A percentile compares a stretch with the other conserved stretches of the same genome.
These are phyloP conservation scores for Davidsoniella eucalypti DNA, from an alignment of 2,329 filamentous ascomycete species.

Conservation along the genomic window DNA sequence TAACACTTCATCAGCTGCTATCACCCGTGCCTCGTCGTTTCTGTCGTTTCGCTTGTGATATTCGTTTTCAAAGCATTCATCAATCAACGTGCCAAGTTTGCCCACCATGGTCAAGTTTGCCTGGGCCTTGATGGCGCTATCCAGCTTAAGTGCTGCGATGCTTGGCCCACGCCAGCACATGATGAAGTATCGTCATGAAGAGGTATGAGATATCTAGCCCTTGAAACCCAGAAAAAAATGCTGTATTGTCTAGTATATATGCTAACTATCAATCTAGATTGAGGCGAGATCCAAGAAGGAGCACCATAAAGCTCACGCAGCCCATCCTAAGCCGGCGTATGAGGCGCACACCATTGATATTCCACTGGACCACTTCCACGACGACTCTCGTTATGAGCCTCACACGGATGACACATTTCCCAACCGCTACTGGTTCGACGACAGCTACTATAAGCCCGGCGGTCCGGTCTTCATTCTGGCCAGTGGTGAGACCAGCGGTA, in stretches of 20 bases:
- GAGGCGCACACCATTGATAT: constrained; percentile 20
- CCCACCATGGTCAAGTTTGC: constrained; percentile 1
- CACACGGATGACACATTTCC: constrained; percentile 52
- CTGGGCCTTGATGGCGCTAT: not conserved
- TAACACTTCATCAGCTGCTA: not conserved
- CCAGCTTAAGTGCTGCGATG: not conserved
- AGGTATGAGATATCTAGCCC: too few species aligned
- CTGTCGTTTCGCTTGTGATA: too few species aligned
- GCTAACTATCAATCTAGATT: too few species aligned
- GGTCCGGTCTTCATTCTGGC: constrained; percentile 68
- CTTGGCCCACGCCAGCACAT: not conserved
- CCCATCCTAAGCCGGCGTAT: constrained; percentile 16
- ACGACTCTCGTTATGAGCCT: constrained; percentile 60
- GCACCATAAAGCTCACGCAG: not conserved
- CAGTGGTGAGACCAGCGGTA: constrained; percentile 51
- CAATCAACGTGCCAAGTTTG: not conserved
- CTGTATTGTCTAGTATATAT: too few species aligned
- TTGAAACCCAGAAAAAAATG: too few species aligned
- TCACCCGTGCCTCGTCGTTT: not conserved
- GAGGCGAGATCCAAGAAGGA: too few species aligned
- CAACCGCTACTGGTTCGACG: constrained; percentile 73
- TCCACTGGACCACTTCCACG: constrained; percentile 68
- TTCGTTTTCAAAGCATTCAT: not conserved
- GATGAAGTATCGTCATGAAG: not conserved
- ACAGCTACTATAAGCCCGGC: constrained; percentile 54